Evolutionary conservation across 768 basidiomycete genomes (phyloP), one percentile per base, ranked within the genome.

Genomic region (Boletus speciosus): DNA sequence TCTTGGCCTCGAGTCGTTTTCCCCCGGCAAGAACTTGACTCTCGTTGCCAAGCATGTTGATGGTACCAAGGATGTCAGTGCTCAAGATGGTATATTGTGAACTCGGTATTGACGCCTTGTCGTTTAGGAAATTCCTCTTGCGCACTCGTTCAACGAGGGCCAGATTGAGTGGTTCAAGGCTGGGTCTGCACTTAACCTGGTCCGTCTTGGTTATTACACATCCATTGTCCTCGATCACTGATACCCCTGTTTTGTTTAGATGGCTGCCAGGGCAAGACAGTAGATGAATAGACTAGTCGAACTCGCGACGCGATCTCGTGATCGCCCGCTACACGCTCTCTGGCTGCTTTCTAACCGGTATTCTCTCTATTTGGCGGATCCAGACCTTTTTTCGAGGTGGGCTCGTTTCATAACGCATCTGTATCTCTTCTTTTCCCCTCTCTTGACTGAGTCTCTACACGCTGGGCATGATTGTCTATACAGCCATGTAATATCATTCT

Each of bases 101-200:
- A 48, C 2, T 25, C n/a, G n/a, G 38, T 47, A 14, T 44, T 72
- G 52, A 69, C 39, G 11, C 31, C 6, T 50, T 61, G 36, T 35
- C 34, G n/a, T 57, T 23, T 57, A 85, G 79, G 81, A 90, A 66
- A 79, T 96, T 61, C 45, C 80, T 21, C 85, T 94, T 56, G 90
- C 91, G 25, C 93, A 97, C 74, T 90, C 92, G 12, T 98, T 97
- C 81, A 98, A 98, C 69, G 88, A 93, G 73, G 93, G 93, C 44
- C 95, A 97, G 75, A 95, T 97, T 67, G 92, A 83, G 63, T 97
- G 96, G 95, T 98, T 97, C 86, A 95, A 94, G 81, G 93, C 93
- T 65, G 96, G 96, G 39, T 93, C 90, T 61, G 92, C 93, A 16
- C 83, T 96, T 49, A 94, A 95, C 81, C 67, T 93, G 74, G 88